These are phyloP conservation scores for Chenopodium quinoa DNA, from an alignment of 148 eudicot genomes.

Conservation along the genomic window DNA sequence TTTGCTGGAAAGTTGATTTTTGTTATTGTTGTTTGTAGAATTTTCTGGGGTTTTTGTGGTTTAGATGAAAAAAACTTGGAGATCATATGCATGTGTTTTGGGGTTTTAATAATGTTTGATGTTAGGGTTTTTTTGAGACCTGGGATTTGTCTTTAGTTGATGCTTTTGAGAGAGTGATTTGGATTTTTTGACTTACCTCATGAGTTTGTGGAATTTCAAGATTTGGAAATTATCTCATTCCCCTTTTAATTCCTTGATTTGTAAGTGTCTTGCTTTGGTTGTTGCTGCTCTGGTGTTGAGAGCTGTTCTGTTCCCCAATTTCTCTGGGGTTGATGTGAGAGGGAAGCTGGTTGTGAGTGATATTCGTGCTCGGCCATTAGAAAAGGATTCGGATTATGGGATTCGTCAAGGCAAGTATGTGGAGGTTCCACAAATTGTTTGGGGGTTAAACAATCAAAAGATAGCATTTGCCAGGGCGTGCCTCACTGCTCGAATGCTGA, in stretches of 20 bases:
- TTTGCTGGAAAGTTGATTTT: not conserved
- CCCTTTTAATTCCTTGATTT: conserved; percentile 45
- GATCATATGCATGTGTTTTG: conserved; percentile 8
- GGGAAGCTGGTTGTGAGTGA: conserved; percentile 18
- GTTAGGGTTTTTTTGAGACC: not conserved
- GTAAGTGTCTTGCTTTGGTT: conserved; percentile 55
- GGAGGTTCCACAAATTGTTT: conserved; percentile 90
- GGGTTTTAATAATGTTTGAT: not conserved
- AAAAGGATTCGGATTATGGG: conserved; percentile 15
- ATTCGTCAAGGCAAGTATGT: conserved; percentile 48
- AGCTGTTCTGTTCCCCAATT: conserved; percentile 39
- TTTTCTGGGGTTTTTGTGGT: not conserved
- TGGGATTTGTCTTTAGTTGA: not conserved
- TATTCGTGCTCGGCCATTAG: conserved; percentile 5
- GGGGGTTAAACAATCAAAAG: conserved; percentile 98
- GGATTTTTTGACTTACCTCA: not conserved
- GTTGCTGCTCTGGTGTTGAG: conserved; percentile 43
- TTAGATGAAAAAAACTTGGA: not conserved
- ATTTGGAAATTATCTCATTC: conserved; percentile 37
- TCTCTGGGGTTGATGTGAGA: conserved; percentile 33
- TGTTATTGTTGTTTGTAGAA: not conserved
- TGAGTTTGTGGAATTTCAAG: conserved; percentile 44
- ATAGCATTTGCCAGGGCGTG: conserved; percentile 96
- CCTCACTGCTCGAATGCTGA: conserved; percentile 75
- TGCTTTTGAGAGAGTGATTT: conserved; percentile 1